Evolutionary conservation across 176 grass and related monocot genomes (phyloP), one percentile per base, ranked within the genome.

Genomic region (Carex parvula): DNA sequence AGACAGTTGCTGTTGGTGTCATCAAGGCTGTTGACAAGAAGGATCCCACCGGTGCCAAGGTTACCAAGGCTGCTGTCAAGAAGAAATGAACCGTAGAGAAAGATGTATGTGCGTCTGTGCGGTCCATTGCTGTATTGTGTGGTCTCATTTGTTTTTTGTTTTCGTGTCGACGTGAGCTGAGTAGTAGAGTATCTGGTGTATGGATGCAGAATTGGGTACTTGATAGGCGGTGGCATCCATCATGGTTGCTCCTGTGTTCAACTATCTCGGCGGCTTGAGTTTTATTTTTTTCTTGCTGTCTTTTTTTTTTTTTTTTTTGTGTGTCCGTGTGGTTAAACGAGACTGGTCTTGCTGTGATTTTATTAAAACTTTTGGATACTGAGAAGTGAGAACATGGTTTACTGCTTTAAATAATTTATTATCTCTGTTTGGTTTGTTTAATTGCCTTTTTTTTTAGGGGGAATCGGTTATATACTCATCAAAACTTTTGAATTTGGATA

Each of bases 171-270:
- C 3, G 16, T 50, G 83, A 85, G 54, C 24, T 44, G 15, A 30
- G 35, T 46, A 62, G 75, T 85, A 39, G 37, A 42, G 21, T 89
- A 3, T 89, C 83, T 59, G 83, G 87, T 65, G 83, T 74, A 83
- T 85, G 83, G 83, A 81, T 85, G 76, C 87, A 89, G 87, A 89
- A 89, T 35, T 89, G 87, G 83, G 87, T 89, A 44, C 87, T 89
- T 39, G 87, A 89, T 10, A 64, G 83, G 53, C 87, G 87, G 87
- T 81, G 87, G 87, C 83, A 64, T 58, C 64, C 5, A 54, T 67
- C 13, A 53, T 55, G 82, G 17, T 9, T 41, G 20, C 30, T 56
- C 17, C 53, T 57, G 63, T 81, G 24, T 80, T 55, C 76, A 32
- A 67, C 15, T 56, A 78, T 67, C 13, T 42, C 30, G 17, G 77